Evolutionary conservation across 495 filamentous ascomycete species (phyloP).

Genomic region (Elasticomyces elasticus): DNA sequence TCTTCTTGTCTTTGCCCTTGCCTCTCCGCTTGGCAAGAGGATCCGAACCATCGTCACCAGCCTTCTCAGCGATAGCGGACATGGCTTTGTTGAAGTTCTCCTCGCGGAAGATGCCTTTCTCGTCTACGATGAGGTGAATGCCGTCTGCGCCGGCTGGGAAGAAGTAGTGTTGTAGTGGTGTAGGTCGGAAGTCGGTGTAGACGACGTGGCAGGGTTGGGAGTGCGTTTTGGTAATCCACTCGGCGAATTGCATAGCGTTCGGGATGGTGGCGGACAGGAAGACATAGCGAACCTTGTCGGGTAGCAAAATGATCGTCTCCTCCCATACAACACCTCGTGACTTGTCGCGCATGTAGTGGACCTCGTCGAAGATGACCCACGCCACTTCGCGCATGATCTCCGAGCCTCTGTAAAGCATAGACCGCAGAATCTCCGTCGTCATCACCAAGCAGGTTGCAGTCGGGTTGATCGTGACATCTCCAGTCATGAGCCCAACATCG

Average conservation of each 20-base stretch:
- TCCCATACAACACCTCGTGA: conserved; percentile 95
- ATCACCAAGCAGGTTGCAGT: conserved; percentile 96
- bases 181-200: conserved; percentile 95
- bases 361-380: conserved; percentile 97
- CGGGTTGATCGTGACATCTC: conserved; percentile 97
- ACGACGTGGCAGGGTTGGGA: conserved; percentile 95
- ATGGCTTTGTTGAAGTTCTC: conserved; percentile 96
- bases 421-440: conserved; percentile 98
- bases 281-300: conserved; percentile 96
- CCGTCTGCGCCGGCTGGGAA: conserved; percentile 90
- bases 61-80: conserved; percentile 74
- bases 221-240: conserved; percentile 97
- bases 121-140: conserved; percentile 89
- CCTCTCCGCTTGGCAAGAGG: conserved; percentile 68
- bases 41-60: conserved; percentile 74
- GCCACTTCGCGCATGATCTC: conserved; percentile 98
- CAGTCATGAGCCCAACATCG: conserved; percentile 96
- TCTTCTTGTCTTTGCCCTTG: conserved; percentile 79
- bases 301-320: conserved; percentile 93
- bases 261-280: conserved; percentile 98
- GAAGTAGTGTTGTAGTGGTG: conserved; percentile 93
- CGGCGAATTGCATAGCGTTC: conserved; percentile 97
- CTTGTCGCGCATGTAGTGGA: conserved; percentile 96
- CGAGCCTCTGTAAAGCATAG: conserved; percentile 95
- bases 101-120: conserved; percentile 89